A percentile compares a stretch with the other conserved stretches of the same genome.
Conservation (phyloP, 768 basidiomycete genomes). For the Trametes gibbosa region DNA sequence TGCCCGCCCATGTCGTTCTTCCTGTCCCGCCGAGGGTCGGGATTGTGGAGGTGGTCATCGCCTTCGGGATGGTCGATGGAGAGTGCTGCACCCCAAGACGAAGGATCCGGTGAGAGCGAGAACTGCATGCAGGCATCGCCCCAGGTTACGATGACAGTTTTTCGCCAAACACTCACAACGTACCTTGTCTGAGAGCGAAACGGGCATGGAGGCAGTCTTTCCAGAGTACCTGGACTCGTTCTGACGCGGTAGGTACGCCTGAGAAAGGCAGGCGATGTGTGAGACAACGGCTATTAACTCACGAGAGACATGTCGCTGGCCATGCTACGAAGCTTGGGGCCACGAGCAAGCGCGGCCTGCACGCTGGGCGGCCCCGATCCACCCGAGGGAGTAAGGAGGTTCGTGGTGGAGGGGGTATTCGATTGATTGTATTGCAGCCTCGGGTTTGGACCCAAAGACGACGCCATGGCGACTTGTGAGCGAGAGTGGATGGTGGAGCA, state of each 20-base stretch:
- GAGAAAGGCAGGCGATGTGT: not conserved
- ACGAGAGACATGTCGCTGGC: constrained; percentile 24
- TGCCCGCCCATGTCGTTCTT: constrained; percentile 40
- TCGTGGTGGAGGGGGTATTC: constrained; percentile 20
- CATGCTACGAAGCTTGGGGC: constrained; percentile 16
- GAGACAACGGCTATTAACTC: not conserved
- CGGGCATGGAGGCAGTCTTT: constrained; percentile 14
- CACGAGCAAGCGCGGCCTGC: constrained; percentile 18
- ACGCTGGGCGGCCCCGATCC: constrained; percentile 13
- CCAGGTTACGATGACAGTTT: not conserved
- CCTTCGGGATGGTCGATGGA: constrained; percentile 48
- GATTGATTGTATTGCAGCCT: constrained; percentile 14
- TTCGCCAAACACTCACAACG: not conserved
- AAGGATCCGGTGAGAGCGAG: constrained; percentile 71
- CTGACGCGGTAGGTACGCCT: constrained; percentile 6
- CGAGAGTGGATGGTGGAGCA: not conserved
- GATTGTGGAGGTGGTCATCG: constrained; percentile 75
- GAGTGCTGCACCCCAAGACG: constrained; percentile 68
- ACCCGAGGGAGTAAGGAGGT: constrained; percentile 18
- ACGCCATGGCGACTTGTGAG: constrained; percentile 17
- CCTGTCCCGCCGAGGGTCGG: constrained; percentile 38
- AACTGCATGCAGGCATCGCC: constrained; percentile 40
- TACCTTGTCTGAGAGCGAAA: constrained; percentile 26
- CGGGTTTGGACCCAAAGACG: constrained; percentile 13
- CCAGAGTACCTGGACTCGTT: constrained; percentile 21